A percentile compares a stretch with the other conserved stretches of the same genome.
Conservation (phyloP, 1,284 basidiomycete species). For the Cryptococcus hybrid region DNA sequence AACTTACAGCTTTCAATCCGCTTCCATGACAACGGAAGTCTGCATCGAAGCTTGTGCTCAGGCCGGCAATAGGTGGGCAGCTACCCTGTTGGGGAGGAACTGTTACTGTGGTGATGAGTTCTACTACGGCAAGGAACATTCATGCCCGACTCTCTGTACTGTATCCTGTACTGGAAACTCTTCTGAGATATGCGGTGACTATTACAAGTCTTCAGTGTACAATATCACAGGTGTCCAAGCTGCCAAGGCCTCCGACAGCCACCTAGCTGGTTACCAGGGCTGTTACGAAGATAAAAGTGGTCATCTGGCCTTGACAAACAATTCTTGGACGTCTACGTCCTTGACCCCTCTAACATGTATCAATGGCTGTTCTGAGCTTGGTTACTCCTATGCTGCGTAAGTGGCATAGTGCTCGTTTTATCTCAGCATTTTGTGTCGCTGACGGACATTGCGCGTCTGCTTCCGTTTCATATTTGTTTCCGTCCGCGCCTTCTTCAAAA, state of each 20-base stretch:
- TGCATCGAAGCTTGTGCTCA: conserved; percentile 6
- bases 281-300: conserved; percentile 14
- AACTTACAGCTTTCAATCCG: conserved; percentile 12
- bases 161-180: conserved; percentile 4
- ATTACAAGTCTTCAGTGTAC: conserved; percentile 2
- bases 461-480: too few species aligned
- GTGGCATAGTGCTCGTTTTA: neutral
- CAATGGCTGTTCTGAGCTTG: conserved; percentile 28
- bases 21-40: conserved; percentile 6
- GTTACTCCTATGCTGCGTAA: conserved; percentile 20
- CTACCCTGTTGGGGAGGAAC: neutral
- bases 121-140: conserved; percentile 12
- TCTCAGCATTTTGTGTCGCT: neutral
- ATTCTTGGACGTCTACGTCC: conserved; percentile 9
- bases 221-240: conserved; percentile 1
- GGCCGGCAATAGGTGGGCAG: neutral
- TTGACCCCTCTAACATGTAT: conserved; percentile 24
- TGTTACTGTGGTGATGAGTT: conserved; percentile 21
- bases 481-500: too few species aligned
- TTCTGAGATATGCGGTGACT: conserved; percentile 4
- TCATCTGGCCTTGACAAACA: conserved; percentile 12
- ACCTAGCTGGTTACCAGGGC: conserved; percentile 8
- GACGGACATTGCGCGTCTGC: too few species aligned
- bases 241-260: neutral
- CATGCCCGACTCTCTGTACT: conserved; percentile 16